Evolutionary conservation across 164 flowering plant genomes (phyloP), one percentile per base, ranked within the genome.

Genomic region (Annona cherimola): DNA sequence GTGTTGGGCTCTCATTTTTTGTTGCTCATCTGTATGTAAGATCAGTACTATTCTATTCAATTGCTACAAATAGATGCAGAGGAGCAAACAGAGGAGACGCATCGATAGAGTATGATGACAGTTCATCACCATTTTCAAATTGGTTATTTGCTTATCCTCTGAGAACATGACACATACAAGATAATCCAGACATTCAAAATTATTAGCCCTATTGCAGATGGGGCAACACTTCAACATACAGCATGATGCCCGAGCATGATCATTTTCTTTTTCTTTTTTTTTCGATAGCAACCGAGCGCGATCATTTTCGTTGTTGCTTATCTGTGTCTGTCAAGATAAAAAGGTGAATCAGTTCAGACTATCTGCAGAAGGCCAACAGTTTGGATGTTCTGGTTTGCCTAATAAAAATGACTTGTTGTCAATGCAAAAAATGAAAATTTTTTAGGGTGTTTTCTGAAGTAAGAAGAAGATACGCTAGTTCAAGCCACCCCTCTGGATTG

Each of bases 401-500:
- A 2, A 50, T 16, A 50, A 8, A 16, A 8, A 50, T 16, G 14
- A 50, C 57, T 5, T 8, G 14, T 1, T 3, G 9, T 16, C 57
- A 50, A 11, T 9, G 18, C 14, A 50, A 50, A 50, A 50, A 7
- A 16, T 50, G 57, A 16, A 11, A 50, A 5, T 50, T 16, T 50
- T 26, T 26, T 26, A 26, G 35, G 35, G 35, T 26, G 35, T 26
- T 61, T 5, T 63, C 9, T 18, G 7, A 61, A 61, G 35, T 18
- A 2, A 20, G 18, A 54, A 50, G 45, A 88, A 90, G 95, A 89
- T 94, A 94, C 97, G 94, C 76, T 65, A 91, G 91, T 75, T 92
- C 97, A 14, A 92, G 90, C 97, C 97, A 93, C 18, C 98, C 98
- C 61, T 95, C 93, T 7, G 99, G 98, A 77, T 91, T 92, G 87